Evolutionary conservation across 2,329 filamentous ascomycete genomes (phyloP).

Genomic region (Trichophaea hybrida): DNA sequence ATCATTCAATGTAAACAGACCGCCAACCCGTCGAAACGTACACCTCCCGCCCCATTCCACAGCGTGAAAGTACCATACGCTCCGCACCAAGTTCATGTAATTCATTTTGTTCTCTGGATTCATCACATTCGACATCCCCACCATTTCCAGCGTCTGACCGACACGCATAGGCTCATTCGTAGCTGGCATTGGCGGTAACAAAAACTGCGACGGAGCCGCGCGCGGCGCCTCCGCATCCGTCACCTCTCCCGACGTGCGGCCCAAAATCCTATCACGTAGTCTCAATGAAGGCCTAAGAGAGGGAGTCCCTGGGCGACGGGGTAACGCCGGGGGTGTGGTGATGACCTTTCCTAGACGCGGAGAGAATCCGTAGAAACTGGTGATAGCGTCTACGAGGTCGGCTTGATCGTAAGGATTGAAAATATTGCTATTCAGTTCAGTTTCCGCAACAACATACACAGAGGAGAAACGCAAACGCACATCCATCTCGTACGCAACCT

Average conservation of each 20-base stretch:
- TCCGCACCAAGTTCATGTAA: constrained; percentile 33
- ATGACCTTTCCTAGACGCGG: constrained; percentile 50
- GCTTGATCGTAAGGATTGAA: constrained; percentile 52
- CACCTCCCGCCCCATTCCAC: constrained; percentile 40
- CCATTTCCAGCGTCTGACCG: not conserved
- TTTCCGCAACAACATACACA: not conserved
- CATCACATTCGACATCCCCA: not conserved
- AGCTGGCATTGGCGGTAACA: not conserved
- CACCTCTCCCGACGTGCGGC: constrained; percentile 1
- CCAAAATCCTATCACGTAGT: constrained; percentile 2
- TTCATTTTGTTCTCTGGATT: not conserved
- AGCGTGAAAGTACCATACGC: constrained; percentile 41
- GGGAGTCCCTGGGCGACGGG: not conserved
- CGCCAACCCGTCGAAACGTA: constrained; percentile 24
- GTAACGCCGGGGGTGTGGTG: constrained; percentile 34
- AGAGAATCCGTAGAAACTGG: constrained; percentile 52
- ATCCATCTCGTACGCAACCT: constrained; percentile 52
- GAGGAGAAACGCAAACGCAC: constrained; percentile 33
- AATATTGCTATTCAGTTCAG: constrained; percentile 37
- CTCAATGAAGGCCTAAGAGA: not conserved
- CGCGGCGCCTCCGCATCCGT: not conserved
- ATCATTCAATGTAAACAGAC: not conserved
- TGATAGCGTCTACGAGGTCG: constrained; percentile 42
- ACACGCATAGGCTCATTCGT: not conserved
- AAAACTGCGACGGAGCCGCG: not conserved